Conservation (phyloP, 306 rosid species). For the Luffa acutangula region DNA sequence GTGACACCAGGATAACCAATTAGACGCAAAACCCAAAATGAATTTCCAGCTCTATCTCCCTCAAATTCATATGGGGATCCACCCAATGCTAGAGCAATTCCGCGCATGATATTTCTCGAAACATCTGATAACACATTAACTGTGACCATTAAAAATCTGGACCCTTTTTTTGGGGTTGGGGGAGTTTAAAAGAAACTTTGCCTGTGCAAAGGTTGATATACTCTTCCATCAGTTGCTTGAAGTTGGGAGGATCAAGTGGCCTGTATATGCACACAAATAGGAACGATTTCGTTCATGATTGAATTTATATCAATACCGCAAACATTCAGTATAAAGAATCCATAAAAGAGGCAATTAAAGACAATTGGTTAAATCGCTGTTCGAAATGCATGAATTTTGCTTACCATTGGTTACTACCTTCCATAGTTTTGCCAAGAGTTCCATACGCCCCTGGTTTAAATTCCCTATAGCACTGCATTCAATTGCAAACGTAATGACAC, state of each 20-base stretch:
- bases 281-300: background rate
- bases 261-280: slow-evolving; percentile 28
- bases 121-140: slow-evolving; percentile 43
- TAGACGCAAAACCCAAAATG: slow-evolving; percentile 84
- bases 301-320: background rate
- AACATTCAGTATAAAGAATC: background rate
- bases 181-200: slow-evolving; percentile 20
- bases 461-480: slow-evolving; percentile 71
- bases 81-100: slow-evolving; percentile 77
- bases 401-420: slow-evolving; percentile 89
- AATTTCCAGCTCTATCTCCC: slow-evolving; percentile 82
- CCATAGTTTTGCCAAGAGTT: slow-evolving; percentile 71
- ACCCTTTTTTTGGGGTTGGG: background rate
- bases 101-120: slow-evolving; percentile 74
- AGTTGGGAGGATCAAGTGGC: slow-evolving; percentile 65
- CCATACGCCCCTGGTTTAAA: slow-evolving; percentile 72
- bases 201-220: slow-evolving; percentile 72
- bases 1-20: slow-evolving; percentile 64
- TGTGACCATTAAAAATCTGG: background rate
- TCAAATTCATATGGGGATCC: slow-evolving; percentile 86
- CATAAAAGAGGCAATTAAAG: background rate
- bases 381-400: slow-evolving; percentile 11
- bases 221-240: slow-evolving; percentile 55
- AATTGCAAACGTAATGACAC: background rate
- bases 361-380: background rate